phyloP scores from a whole-genome alignment of 306 rosid genomes.

The Quercus engelmannii region DNA sequence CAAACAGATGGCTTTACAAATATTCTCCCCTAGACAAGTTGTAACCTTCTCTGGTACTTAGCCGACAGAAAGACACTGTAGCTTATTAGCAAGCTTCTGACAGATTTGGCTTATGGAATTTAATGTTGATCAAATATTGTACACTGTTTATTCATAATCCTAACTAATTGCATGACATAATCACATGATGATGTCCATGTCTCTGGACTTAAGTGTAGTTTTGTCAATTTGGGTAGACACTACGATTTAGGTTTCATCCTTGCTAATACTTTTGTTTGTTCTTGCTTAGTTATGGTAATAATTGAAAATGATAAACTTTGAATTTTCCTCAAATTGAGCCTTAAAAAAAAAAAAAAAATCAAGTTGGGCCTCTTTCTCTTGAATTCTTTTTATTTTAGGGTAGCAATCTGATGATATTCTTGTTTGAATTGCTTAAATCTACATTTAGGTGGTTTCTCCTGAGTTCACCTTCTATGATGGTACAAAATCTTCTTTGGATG shows the following conservation, averaged over 20 bases:
- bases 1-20: neutral
- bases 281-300: neutral
- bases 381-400: neutral
- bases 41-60: neutral
- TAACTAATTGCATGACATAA: too few relatives aligned
- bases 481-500: conserved; percentile 83
- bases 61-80: neutral
- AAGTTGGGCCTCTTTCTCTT: conserved; percentile 4
- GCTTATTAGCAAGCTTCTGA: neutral
- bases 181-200: neutral
- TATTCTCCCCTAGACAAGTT: neutral
- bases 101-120: neutral
- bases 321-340: neutral
- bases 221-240: neutral
- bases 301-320: neutral
- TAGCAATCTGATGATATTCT: neutral
- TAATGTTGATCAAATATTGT: too few relatives aligned
- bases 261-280: neutral
- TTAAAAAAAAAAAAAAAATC: neutral
- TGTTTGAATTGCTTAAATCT: conserved; percentile 23
- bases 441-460: conserved; percentile 78
- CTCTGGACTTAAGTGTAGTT: neutral
- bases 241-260: neutral
- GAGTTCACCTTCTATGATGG: conserved; percentile 97
- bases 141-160: too few relatives aligned